These are phyloP conservation scores for Prosopis cineraria DNA, from an alignment of 306 rosid genomes.

Conservation along the genomic window DNA sequence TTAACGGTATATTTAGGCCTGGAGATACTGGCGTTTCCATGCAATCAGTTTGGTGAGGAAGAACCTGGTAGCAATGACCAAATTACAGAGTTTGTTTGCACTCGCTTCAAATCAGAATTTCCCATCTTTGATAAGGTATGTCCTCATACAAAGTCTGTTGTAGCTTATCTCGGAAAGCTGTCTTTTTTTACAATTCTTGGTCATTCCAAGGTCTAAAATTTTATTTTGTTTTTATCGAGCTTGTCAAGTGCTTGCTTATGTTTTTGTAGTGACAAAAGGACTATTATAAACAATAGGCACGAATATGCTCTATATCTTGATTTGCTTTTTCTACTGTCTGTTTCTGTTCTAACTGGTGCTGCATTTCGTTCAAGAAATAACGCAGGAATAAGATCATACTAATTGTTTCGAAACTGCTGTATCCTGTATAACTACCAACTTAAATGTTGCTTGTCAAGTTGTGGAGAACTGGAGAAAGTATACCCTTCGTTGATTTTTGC, in stretches of 20 bases:
- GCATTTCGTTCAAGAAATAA: background rate
- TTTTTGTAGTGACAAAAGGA: constrained; percentile 8
- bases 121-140: constrained; percentile 84
- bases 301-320: background rate
- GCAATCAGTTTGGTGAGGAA: constrained; percentile 87
- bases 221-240: background rate
- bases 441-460: constrained; percentile 11
- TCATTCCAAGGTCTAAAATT: background rate
- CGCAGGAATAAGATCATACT: background rate
- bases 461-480: constrained; percentile 8
- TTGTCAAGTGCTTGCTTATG: constrained; percentile 3
- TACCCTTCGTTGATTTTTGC: constrained; percentile 10
- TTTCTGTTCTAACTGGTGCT: background rate
- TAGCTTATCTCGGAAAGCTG: background rate
- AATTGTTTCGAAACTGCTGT: background rate
- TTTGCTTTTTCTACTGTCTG: constrained; percentile 6
- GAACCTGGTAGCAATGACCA: constrained; percentile 89
- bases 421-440: background rate
- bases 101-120: constrained; percentile 82
- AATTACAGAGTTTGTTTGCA: constrained; percentile 80
- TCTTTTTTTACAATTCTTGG: constrained; percentile 3
- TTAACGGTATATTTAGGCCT: constrained; percentile 51
- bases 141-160: background rate
- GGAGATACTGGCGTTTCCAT: constrained; percentile 87
- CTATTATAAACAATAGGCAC: background rate